Percentiles rank a stretch among this genome's conserved stretches.
phyloP scores from a whole-genome alignment of 2,329 filamentous ascomycete genomes.

The Colletotrichum somersetense region DNA sequence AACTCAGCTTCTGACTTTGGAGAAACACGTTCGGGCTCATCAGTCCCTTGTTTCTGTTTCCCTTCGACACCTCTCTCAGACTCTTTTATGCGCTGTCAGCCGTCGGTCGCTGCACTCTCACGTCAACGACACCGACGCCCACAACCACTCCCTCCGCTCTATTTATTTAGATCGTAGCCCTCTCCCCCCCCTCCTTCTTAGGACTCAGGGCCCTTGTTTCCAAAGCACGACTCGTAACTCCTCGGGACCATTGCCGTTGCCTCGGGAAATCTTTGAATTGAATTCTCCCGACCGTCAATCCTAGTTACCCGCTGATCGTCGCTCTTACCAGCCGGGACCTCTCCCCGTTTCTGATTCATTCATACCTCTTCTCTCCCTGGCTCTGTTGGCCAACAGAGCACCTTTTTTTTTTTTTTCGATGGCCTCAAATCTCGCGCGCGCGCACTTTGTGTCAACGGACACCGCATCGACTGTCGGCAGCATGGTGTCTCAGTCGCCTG shows the following conservation, averaged over 20 bases:
- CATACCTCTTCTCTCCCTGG: neutral
- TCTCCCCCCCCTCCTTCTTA: too few species aligned
- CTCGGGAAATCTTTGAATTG: neutral
- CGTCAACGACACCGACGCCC: neutral
- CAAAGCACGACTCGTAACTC: neutral
- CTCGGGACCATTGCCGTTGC: neutral
- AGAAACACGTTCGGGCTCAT: slow-evolving; percentile 15
- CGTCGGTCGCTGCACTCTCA: slow-evolving; percentile 12
- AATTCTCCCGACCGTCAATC: neutral
- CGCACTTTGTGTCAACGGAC: slow-evolving; percentile 31
- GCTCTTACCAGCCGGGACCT: slow-evolving; percentile 12
- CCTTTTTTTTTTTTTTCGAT: slow-evolving; percentile 14
- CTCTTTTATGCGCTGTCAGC: neutral
- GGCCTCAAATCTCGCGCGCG: slow-evolving; percentile 33
- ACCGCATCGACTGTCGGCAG: slow-evolving; percentile 39
- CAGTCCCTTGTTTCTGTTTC: slow-evolving; percentile 11
- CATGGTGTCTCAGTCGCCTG: slow-evolving; percentile 34
- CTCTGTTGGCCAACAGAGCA: slow-evolving; percentile 28
- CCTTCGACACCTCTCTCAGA: neutral
- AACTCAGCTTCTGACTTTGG: slow-evolving; percentile 37
- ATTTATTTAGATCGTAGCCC: slow-evolving; percentile 22
- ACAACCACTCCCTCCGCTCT: slow-evolving; percentile 22
- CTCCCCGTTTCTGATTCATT: neutral
- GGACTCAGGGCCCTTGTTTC: neutral
- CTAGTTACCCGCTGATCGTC: neutral